Conservation (phyloP, 768 basidiomycete species). For the Fibroporia radiculosa region DNA sequence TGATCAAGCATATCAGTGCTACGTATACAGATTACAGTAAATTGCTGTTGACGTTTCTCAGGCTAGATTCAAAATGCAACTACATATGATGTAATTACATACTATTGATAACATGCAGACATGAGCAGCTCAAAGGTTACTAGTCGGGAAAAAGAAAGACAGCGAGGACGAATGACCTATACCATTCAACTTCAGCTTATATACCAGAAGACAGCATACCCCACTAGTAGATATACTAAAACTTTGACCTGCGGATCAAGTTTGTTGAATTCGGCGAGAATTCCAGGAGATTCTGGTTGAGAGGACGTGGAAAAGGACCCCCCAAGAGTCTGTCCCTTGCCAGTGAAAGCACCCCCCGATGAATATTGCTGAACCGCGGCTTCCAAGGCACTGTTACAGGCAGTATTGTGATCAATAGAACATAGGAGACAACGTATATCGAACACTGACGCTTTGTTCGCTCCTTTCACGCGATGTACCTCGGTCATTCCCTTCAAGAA, state of each 20-base stretch:
- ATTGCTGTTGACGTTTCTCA: too few species aligned
- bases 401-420: conserved; percentile 2
- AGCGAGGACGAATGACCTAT: too few species aligned
- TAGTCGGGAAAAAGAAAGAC: too few species aligned
- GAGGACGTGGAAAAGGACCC: conserved; percentile 32
- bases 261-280: conserved; percentile 32
- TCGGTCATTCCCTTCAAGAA: conserved; percentile 63
- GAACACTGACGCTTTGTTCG: conserved; percentile 49
- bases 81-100: too few species aligned
- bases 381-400: conserved; percentile 47
- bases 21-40: too few species aligned
- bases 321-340: conserved; percentile 68
- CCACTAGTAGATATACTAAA: conserved; percentile 50
- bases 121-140: too few species aligned
- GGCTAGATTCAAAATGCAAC: too few species aligned
- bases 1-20: too few species aligned
- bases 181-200: conserved; percentile 25
- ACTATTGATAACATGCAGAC: too few species aligned
- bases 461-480: conserved; percentile 68
- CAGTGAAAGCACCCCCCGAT: conserved; percentile 48
- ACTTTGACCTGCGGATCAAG: conserved; percentile 65
- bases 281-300: conserved; percentile 27
- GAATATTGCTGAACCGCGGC: conserved; percentile 48
- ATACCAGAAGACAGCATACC: conserved; percentile 53
- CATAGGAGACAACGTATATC: not conserved